phyloP scores from a whole-genome alignment of 169 alveolate genomes.

The Plasmodium ovale region DNA sequence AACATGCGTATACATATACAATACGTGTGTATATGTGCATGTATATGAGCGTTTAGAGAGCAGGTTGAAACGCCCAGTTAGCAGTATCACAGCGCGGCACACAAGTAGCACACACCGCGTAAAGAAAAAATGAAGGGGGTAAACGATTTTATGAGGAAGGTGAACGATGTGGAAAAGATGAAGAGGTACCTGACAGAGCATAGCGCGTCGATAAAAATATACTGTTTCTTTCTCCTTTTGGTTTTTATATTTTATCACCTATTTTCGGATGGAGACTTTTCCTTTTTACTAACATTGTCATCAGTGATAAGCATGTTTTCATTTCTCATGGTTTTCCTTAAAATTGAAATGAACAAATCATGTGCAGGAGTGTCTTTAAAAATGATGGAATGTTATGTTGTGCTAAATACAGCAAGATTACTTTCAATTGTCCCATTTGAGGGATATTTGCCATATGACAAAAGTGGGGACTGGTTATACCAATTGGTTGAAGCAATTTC shows the following conservation, averaged over 20 bases:
- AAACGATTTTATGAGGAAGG: constrained; percentile 60
- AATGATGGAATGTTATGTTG: constrained; percentile 91
- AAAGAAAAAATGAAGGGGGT: constrained; percentile 57
- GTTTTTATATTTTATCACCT: constrained; percentile 71
- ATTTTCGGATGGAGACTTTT: constrained; percentile 94
- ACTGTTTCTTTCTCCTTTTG: constrained; percentile 34
- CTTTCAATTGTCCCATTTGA: constrained; percentile 93
- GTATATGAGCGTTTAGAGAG: not conserved
- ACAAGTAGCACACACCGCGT: not conserved
- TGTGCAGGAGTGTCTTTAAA: constrained; percentile 92
- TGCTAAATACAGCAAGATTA: constrained; percentile 88
- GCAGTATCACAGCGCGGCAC: no score
- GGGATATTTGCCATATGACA: constrained; percentile 94
- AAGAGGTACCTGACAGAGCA: constrained; percentile 66
- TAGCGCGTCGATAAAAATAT: constrained; percentile 73
- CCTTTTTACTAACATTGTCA: constrained; percentile 92
- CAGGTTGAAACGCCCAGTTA: not conserved
- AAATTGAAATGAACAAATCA: constrained; percentile 88
- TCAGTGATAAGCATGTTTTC: constrained; percentile 91
- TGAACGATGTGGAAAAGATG: constrained; percentile 68
- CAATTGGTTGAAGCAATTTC: constrained; percentile 92
- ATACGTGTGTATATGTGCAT: not conserved
- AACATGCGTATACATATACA: not conserved
- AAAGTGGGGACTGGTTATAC: constrained; percentile 96
- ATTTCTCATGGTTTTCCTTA: constrained; percentile 90